Conservation (phyloP, 805 yeast species). For the Candida railenensis region DNA sequence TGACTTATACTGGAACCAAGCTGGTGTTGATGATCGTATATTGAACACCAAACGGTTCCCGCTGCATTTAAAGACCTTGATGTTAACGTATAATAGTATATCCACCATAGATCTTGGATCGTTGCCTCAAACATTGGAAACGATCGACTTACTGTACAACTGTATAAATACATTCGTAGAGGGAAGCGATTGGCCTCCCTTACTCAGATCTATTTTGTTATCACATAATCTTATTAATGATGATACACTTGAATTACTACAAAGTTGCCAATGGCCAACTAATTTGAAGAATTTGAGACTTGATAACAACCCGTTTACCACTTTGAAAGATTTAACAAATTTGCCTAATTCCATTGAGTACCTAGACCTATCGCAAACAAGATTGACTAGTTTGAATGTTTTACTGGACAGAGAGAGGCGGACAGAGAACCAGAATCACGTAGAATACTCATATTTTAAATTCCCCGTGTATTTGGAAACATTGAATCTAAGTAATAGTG, state of each 20-base stretch:
- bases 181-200: constrained; percentile 16
- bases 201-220: constrained; percentile 22
- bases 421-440: constrained; percentile 2
- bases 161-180: constrained; percentile 12
- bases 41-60: constrained; percentile 17
- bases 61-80: constrained; percentile 22
- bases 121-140: constrained; percentile 28
- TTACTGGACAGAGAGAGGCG: constrained; percentile 11
- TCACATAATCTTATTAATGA: constrained; percentile 20
- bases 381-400: constrained; percentile 8
- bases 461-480: constrained; percentile 27
- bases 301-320: constrained; percentile 21
- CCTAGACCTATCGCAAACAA: constrained; percentile 26
- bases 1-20: constrained; percentile 32
- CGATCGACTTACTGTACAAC: constrained; percentile 29
- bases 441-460: constrained; percentile 15
- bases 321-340: constrained; percentile 14
- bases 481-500: constrained; percentile 20
- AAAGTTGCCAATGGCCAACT: constrained; percentile 22
- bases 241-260: constrained; percentile 14
- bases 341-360: constrained; percentile 21
- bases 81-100: constrained; percentile 31
- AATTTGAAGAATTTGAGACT: constrained; percentile 19
- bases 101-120: constrained; percentile 17
- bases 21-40: constrained; percentile 17